Percentiles rank a stretch among this genome's conserved stretches.
phyloP scores from a whole-genome alignment of 2,329 filamentous ascomycete genomes.

The Ceratocystis eucalypticola region DNA sequence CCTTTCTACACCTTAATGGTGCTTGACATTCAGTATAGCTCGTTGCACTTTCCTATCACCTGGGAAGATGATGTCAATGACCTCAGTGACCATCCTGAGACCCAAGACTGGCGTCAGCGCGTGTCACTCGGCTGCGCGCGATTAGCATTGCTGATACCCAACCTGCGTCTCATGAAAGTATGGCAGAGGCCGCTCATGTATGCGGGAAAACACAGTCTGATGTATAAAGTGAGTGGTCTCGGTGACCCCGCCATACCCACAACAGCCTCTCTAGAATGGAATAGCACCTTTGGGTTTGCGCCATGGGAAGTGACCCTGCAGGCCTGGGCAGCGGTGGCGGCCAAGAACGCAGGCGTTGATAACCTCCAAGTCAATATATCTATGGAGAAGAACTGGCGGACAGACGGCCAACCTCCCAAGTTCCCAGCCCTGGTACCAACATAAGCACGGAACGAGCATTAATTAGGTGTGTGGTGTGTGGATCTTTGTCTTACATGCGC shows the following conservation, averaged over 20 bases:
- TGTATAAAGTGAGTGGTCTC: conserved; percentile 17
- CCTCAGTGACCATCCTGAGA: conserved; percentile 21
- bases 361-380: not conserved
- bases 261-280: conserved; percentile 19
- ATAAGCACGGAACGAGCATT: not conserved
- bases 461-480: not conserved
- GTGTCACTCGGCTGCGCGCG: conserved; percentile 22
- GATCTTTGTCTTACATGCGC: not conserved
- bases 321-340: conserved; percentile 22
- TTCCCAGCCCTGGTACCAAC: not conserved
- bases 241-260: not conserved
- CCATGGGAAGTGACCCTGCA: conserved; percentile 21
- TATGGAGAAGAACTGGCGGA: not conserved
- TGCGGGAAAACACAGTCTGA: conserved; percentile 22
- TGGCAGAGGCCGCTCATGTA: conserved; percentile 23
- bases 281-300: conserved; percentile 22
- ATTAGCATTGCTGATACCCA: conserved; percentile 21
- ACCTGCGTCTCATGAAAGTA: conserved; percentile 20
- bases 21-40: conserved; percentile 20
- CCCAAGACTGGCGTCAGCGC: conserved; percentile 21
- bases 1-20: conserved; percentile 18
- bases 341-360: conserved; percentile 10
- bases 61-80: conserved; percentile 21
- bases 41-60: conserved; percentile 21
- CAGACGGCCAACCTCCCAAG: conserved; percentile 11